Base-by-base conservation (phyloP, 257 asterid genomes). In the Hygrophila difformis region DNA sequence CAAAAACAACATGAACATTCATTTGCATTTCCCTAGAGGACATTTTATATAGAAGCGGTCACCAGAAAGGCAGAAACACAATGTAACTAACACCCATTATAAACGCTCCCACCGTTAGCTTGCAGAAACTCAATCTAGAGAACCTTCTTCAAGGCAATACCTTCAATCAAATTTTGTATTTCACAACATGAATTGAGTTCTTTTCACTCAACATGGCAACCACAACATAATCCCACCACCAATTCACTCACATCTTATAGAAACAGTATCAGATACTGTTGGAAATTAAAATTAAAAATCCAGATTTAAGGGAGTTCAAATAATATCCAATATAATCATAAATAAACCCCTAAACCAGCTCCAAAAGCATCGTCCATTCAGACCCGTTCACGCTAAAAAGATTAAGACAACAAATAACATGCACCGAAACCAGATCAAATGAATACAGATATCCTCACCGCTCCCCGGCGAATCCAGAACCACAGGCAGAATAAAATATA, bases 261-360 rank as follows among this genome's bases (percentile, higher is more conserved):
- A 47, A 21, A 10, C 39, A 44, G 18, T 28, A 44, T 45, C 1
- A 52, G 10, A 47, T 20, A 52, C 3, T 42, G 34, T 45, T 21
- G 40, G 54, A 42, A 18, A 20, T 11, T 56, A 29, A 44, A 18
- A 16, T 39, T 8, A 43, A 29, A 2, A 46, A 26, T 33, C 42
- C 58, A 52, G 39, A 53, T 23, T 16, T 2, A 49, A 59, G 44
- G 44, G 40, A 1, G 31, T 8, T 26, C 12, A 55, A 33, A 6
- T 21, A 15, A 40, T 18, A 33, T 8, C 33, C 10, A 55, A 11
- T 14, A 21, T 2, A 35, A 34, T 14, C 12, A 36, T 2, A 17
- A 45, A 49, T 12, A 51, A 60, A 59, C 46, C 59, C 66, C 63
- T 51, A 60, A 10, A 53, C 53, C 66, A 64, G 69, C 69, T 60